These are phyloP conservation scores for Ceriops zippeliana DNA, from an alignment of 345 rosid genomes.

Conservation along the genomic window DNA sequence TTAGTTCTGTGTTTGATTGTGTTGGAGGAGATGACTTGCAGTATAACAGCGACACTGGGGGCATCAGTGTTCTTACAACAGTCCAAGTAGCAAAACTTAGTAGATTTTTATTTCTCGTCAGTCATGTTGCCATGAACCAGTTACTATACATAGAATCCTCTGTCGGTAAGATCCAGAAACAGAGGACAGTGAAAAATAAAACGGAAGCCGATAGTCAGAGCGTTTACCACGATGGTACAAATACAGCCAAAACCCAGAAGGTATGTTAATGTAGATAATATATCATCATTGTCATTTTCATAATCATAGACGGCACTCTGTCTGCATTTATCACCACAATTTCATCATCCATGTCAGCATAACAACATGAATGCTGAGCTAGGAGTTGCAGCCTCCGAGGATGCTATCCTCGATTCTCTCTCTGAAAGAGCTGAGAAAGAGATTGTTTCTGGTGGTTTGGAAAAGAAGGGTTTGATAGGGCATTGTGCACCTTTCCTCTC, in stretches of 20 bases:
- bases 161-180: constrained; percentile 74
- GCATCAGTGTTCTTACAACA: constrained; percentile 36
- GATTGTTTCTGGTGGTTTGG: constrained; percentile 64
- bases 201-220: constrained; percentile 38
- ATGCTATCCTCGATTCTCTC: constrained; percentile 73
- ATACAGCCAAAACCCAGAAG: constrained; percentile 32
- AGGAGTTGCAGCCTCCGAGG: constrained; percentile 94
- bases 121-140: constrained; percentile 96
- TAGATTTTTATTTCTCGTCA: constrained; percentile 71
- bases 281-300: background rate
- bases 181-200: constrained; percentile 59
- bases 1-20: constrained; percentile 53
- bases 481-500: constrained; percentile 73
- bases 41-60: constrained; percentile 31
- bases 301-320: background rate
- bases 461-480: constrained; percentile 71
- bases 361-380: constrained; percentile 81
- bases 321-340: constrained; percentile 2
- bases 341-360: constrained; percentile 46
- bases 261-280: constrained; percentile 24
- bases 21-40: constrained; percentile 45
- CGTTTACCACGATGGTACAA: constrained; percentile 19
- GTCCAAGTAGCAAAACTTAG: constrained; percentile 75
- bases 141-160: constrained; percentile 88
- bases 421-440: constrained; percentile 90